Base-by-base conservation (phyloP, 345 rosid genomes). In the Brassica napus region DNA sequence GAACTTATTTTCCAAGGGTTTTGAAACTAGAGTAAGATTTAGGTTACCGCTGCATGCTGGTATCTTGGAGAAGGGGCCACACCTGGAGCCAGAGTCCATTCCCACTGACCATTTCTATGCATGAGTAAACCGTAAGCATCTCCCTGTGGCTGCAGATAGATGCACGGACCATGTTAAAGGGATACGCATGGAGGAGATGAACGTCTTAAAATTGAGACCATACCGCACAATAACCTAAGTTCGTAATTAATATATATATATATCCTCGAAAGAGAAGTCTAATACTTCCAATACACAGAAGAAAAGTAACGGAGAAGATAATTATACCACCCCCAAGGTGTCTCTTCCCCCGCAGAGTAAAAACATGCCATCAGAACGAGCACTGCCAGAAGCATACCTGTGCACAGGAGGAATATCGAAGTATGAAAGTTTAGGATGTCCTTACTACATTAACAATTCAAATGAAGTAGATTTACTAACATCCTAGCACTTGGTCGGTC, bases 81-180 rank as follows among this genome's bases (percentile, higher is more conserved):
- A 21, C 99, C 99, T 76, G 99, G 99, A 67, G 99, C 98, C 81
- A 90, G 92, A 77, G 98, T 93, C 99, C 99, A 95, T 79, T 95
- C 99, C 99, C 99, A 95, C 74, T 95, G 97, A 77, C 99, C 99
- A 85, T 87, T 95, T 87, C 98, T 88, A 87, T 95, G 98, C 98
- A 95, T 88, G 69, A 95, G 86, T 71, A 95, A 92, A 72, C 99
- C 99, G 73, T 93, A 93, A 74, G 99, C 99, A 89, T 95, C 99
- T 83, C 89, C 90, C 52, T 91, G 82, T 71, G 98, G 94, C 99
- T 95, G 97, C 70, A 65, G 60, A 55, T 42, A 42, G 31, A 3
- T 28, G 31, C 31, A 28, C 31, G 31, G 31, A 28, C 31, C 31
- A 28, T 28, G 31, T 28, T 28, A 28, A 28, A 28, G 31, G 31